These are phyloP conservation scores for Geosmithia putterillii DNA, from an alignment of 2,329 filamentous ascomycete species.

Conservation along the genomic window DNA sequence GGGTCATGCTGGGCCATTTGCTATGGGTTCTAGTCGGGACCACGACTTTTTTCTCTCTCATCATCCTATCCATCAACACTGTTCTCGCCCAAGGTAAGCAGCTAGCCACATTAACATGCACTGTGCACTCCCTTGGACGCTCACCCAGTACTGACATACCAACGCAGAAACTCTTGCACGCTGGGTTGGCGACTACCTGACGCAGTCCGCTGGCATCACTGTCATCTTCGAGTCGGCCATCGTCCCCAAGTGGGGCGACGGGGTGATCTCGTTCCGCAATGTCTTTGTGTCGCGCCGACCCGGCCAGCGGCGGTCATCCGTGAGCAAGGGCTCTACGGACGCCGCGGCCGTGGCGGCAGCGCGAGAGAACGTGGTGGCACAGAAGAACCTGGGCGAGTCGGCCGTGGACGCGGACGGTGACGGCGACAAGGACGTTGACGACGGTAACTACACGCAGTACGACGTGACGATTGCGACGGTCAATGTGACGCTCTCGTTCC, in stretches of 20 bases:
- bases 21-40: slow-evolving; percentile 95
- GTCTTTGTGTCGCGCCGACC: slow-evolving; percentile 90
- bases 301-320: slow-evolving; percentile 67
- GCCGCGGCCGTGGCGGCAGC: slow-evolving; percentile 80
- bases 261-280: slow-evolving; percentile 92
- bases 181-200: slow-evolving; percentile 92
- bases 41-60: slow-evolving; percentile 88
- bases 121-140: neutral
- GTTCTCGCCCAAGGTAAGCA: slow-evolving; percentile 78
- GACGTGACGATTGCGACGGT: slow-evolving; percentile 91
- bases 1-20: slow-evolving; percentile 87
- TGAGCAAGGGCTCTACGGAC: slow-evolving; percentile 84
- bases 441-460: slow-evolving; percentile 96
- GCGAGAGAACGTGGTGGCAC: slow-evolving; percentile 32
- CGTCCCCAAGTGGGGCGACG: slow-evolving; percentile 88
- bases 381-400: slow-evolving; percentile 18
- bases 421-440: slow-evolving; percentile 41
- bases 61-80: slow-evolving; percentile 88
- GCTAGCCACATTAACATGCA: too few species aligned
- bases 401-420: slow-evolving; percentile 17
- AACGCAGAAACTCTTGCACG: slow-evolving; percentile 81
- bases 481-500: slow-evolving; percentile 90
- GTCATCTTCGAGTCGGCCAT: slow-evolving; percentile 97
- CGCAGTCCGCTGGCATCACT: slow-evolving; percentile 81
- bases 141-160: slow-evolving; percentile 7